Evolutionary conservation across 2,329 filamentous ascomycete genomes (phyloP), one percentile per base, ranked within the genome.

Genomic region (Venturiaceae sp.): DNA sequence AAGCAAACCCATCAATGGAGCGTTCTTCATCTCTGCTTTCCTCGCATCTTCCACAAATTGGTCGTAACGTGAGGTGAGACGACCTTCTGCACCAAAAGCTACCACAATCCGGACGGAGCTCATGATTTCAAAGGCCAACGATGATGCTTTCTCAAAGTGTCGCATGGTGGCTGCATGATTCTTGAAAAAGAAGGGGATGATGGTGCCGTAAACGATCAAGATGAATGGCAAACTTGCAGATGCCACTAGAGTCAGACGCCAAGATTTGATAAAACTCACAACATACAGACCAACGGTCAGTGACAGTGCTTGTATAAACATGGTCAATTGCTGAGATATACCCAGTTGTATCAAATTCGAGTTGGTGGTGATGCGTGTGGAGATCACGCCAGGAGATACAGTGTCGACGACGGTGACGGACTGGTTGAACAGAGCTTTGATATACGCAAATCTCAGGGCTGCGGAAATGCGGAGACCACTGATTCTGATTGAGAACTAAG

Each of bases 81-180:
- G 71, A 1, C 61, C 65, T 32, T 72, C 68, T 5, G 71, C 71
- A 13, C 71, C 70, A 58, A 72, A 73, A 1, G 71, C 71, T 6
- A 65, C 64, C 7, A 73, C 65, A 9, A 72, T 64, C 6, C 71
- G 66, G 8, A 73, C 65, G 6, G 70, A 72, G 0, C 68, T 68
- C 58, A 73, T 72, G 41, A 73, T 70, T 61, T 73, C 71, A 47
- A 67, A 72, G 3, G 71, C 69, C 46, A 70, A 62, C 1, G 69
- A 66, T 1, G 71, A 71, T 1, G 71, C 71, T 60, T 71, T 61
- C 28, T 70, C 70, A 16, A 67, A 64, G 7, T 63, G 58, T 26
- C 65, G 63, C 52, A 70, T 66, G 2, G 68, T 68, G 13, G 65
- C 56, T 41, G 70, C 72, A 60, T 71, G 65, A 23, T 69, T 66